Conservation (phyloP, 2,329 filamentous ascomycete species). For the Allantophomopsis cytisporea region DNA sequence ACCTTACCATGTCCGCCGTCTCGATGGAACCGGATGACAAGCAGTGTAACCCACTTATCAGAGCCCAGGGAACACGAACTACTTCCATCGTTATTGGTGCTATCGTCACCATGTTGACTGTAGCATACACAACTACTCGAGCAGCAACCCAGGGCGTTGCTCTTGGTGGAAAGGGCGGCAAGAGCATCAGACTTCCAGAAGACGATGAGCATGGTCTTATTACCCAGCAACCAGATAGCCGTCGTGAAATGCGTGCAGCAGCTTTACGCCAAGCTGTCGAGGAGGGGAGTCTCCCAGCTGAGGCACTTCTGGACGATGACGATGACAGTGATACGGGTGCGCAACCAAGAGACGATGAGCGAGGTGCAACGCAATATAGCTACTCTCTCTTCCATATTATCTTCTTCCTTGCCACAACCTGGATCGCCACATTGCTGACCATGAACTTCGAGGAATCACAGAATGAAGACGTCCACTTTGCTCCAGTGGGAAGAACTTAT, state of each 20-base stretch:
- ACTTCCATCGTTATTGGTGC: constrained; percentile 88
- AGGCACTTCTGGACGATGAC: constrained; percentile 64
- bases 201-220: constrained; percentile 82
- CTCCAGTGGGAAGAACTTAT: constrained; percentile 86
- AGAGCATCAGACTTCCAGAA: constrained; percentile 46
- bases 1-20: constrained; percentile 94
- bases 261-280: constrained; percentile 85
- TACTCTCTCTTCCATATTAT: constrained; percentile 95
- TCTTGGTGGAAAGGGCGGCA: constrained; percentile 46
- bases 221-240: constrained; percentile 64
- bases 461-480: constrained; percentile 56
- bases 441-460: constrained; percentile 59
- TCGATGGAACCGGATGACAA: constrained; percentile 97
- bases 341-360: constrained; percentile 72
- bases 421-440: constrained; percentile 84
- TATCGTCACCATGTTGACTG: constrained; percentile 89
- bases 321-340: constrained; percentile 46
- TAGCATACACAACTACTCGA: constrained; percentile 93
- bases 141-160: constrained; percentile 85
- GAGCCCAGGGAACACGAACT: constrained; percentile 73
- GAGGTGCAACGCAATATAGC: constrained; percentile 83
- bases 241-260: constrained; percentile 85
- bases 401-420: constrained; percentile 90
- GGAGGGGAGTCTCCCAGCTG: constrained; percentile 81
- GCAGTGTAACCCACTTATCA: constrained; percentile 83